phyloP scores from a whole-genome alignment of 768 basidiomycete genomes.

The Amanita subjunquillea region DNA sequence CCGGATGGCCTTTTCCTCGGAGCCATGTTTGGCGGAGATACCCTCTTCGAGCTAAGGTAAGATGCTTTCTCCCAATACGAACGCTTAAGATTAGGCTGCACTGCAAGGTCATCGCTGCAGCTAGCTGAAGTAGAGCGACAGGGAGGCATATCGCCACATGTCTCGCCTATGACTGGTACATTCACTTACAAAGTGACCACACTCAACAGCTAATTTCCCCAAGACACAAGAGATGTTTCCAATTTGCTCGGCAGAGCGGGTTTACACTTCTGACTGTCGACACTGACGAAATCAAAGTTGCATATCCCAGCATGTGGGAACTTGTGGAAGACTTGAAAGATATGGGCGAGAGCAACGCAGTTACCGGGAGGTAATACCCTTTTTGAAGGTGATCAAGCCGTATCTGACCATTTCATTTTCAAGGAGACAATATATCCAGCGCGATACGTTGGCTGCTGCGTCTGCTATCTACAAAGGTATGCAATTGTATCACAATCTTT shows the following conservation, averaged over 20 bases:
- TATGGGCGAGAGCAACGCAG: conserved; percentile 95
- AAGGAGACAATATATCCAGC: conserved; percentile 59
- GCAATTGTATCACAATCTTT: conserved; percentile 3
- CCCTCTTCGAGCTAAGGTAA: conserved; percentile 85
- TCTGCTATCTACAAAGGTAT: conserved; percentile 89
- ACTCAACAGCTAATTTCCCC: not conserved
- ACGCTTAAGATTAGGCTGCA: not conserved
- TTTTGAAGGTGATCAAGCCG: not conserved
- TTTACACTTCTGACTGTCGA: conserved; percentile 93
- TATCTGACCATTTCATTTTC: conserved; percentile 1
- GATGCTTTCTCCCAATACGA: not conserved
- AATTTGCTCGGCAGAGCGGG: conserved; percentile 84
- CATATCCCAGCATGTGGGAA: conserved; percentile 95
- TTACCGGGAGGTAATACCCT: conserved; percentile 60
- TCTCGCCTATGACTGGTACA: conserved; percentile 96
- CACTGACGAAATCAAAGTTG: conserved; percentile 83
- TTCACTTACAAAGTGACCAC: conserved; percentile 1
- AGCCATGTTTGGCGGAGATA: conserved; percentile 93
- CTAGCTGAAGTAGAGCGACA: conserved; percentile 89
- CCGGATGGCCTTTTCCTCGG: conserved; percentile 94
- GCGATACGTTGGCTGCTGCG: conserved; percentile 86
- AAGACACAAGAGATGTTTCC: conserved; percentile 89
- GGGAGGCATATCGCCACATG: conserved; percentile 91
- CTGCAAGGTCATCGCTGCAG: conserved; percentile 74
- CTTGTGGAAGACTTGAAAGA: conserved; percentile 86